Evolutionary conservation across 1,284 basidiomycete genomes (phyloP), one percentile per base, ranked within the genome.

Genomic region (Rhodotorula sp.): DNA sequence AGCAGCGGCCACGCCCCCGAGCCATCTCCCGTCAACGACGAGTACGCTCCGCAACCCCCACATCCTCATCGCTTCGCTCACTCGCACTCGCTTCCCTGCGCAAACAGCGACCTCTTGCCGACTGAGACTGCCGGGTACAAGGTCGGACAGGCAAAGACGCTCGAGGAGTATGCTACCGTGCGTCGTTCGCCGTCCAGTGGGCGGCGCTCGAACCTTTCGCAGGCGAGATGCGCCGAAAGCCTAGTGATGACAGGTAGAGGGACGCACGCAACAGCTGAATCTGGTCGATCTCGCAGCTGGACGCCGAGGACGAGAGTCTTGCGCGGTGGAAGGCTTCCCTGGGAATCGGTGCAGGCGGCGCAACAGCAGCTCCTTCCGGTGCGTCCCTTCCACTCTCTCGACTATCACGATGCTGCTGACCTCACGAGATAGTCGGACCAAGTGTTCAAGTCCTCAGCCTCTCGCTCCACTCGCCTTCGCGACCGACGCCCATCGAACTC

Each of bases 251-350:
- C 78, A 40, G 24, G 34, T 10, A 10, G 10, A 34, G 47, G 8
- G 46, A 20, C 44, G 52, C 59, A 28, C 11, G 61, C 34, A 46
- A 50, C 50, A 20, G 24, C 34, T 46, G 65, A 59, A 69, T 18
- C 30, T 22, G 16, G 18, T 24, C n/a, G 26, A 16, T 20, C 30
- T 9, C 86, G 22, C 81, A 87, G 56, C 85, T 94, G 64, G 92
- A 94, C 80, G 89, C 88, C 18, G 84, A 89, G 69, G 92, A 94
- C 79, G 91, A 93, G 80, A 91, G 89, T 58, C 80, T 86, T 15
- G 82, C 83, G 62, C 88, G 91, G 72, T 94, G 92, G 92, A 94
- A 94, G 80, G 91, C 90, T 31, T 92, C 88, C 71, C 84, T 95
- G 47, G 93, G 93, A 64, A 87, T 94, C 74, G 85, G 85, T 58